A percentile compares a stretch with the other conserved stretches of the same genome.
Conservation (phyloP, 2,329 filamentous ascomycete species). For the Cladophialophora carrionii region DNA sequence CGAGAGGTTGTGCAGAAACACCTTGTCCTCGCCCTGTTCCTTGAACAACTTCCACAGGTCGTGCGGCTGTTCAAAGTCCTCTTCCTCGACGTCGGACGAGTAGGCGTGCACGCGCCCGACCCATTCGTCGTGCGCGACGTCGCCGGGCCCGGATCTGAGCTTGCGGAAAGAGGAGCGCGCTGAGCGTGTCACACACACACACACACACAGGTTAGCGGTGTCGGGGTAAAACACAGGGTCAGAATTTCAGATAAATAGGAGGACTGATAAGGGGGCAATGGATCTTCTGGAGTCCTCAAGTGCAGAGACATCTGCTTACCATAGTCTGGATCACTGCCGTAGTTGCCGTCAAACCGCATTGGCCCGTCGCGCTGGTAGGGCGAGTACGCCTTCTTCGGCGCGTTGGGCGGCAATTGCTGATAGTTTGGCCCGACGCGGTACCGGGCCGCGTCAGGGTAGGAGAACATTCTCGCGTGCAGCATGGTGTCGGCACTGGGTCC, state of each 20-base stretch:
- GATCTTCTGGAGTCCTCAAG: constrained; percentile 40
- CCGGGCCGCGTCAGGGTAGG: constrained; percentile 60
- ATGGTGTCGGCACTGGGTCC: constrained; percentile 66
- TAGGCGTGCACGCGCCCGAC: not conserved
- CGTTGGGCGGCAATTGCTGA: constrained; percentile 48
- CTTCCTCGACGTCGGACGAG: constrained; percentile 39
- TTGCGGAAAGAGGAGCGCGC: constrained; percentile 45
- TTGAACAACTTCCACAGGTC: constrained; percentile 45
- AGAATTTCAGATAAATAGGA: too few species aligned
- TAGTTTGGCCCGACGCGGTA: constrained; percentile 50
- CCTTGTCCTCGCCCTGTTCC: constrained; percentile 12
- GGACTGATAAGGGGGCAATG: constrained; percentile 1
- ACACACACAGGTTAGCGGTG: too few species aligned
- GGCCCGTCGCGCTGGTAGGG: constrained; percentile 56
- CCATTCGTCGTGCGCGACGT: constrained; percentile 8
- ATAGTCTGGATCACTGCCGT: constrained; percentile 64
- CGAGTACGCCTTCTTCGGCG: constrained; percentile 46
- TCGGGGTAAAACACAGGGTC: too few species aligned
- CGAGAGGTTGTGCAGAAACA: constrained; percentile 3
- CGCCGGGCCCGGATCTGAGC: not conserved
- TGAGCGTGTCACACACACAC: too few species aligned
- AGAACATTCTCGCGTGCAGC: constrained; percentile 64
- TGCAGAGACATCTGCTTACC: not conserved
- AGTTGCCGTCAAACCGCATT: constrained; percentile 54
- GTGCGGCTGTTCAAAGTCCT: constrained; percentile 52